Evolutionary conservation across 352 stramenopile species (phyloP).

Genomic region (Globisporangium parvum): DNA sequence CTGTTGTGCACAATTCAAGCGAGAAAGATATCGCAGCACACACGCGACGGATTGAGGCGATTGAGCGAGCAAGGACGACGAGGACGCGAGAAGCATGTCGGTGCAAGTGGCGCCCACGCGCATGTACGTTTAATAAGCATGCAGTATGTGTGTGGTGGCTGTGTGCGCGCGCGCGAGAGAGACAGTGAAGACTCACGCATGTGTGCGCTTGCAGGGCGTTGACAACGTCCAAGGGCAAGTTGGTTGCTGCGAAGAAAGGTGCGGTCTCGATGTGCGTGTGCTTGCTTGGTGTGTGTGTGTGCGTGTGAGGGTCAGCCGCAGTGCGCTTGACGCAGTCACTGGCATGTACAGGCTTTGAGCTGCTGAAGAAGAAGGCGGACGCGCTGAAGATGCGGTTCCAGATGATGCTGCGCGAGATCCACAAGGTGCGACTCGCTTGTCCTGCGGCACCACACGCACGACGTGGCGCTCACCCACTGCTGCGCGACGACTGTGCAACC

Average conservation of each 20-base stretch:
- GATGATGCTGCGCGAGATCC: conserved; percentile 82
- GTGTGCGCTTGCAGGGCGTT: conserved; percentile 45
- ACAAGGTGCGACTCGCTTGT: conserved; percentile 40
- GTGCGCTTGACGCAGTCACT: not conserved
- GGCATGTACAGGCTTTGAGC: conserved; percentile 52
- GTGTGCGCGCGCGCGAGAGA: not conserved
- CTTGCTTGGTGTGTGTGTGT: not conserved
- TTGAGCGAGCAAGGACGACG: not conserved
- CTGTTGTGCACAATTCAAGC: too few species aligned
- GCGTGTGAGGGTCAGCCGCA: not conserved
- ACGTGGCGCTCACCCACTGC: not conserved
- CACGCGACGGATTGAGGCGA: not conserved
- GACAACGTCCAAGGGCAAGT: conserved; percentile 81
- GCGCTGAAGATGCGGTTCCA: conserved; percentile 97
- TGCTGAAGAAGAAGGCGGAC: conserved; percentile 98
- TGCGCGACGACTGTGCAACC: not conserved
- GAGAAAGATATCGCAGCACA: not conserved
- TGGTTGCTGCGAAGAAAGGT: conserved; percentile 85
- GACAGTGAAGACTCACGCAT: not conserved
- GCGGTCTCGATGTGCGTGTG: not conserved
- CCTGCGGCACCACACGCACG: too few species aligned
- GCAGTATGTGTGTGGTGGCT: not conserved
- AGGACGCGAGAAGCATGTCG: conserved; percentile 22
- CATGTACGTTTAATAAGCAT: conserved; percentile 39
- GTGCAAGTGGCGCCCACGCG: conserved; percentile 71